These are phyloP conservation scores for Calycina herbarum DNA, from an alignment of 2,329 filamentous ascomycete species.

Conservation along the genomic window DNA sequence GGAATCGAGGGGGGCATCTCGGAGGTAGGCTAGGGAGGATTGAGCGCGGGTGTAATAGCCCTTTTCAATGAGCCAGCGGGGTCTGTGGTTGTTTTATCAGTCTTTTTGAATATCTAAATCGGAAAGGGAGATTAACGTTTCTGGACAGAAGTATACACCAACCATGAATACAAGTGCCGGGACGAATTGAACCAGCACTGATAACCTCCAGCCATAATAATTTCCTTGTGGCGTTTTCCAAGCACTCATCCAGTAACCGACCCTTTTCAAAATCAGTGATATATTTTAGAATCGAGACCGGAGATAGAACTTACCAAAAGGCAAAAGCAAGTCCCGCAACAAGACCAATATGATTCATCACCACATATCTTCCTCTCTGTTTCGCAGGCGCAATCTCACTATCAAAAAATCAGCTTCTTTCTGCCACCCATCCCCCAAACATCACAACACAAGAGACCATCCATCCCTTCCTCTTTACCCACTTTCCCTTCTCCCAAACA, in stretches of 20 bases:
- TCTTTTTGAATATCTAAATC: not conserved
- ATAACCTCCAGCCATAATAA: slow-evolving; percentile 53
- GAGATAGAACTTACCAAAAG: slow-evolving; percentile 47
- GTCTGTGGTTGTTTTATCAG: slow-evolving; percentile 38
- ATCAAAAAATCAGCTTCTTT: not conserved
- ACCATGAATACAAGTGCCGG: slow-evolving; percentile 50
- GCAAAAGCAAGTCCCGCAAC: slow-evolving; percentile 54
- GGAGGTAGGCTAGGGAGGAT: slow-evolving; percentile 48
- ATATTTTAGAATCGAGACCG: not conserved
- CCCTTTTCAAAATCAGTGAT: slow-evolving; percentile 41
- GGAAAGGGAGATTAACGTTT: slow-evolving; percentile 45
- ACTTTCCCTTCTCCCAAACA: too few relatives aligned
- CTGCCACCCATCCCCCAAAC: not conserved
- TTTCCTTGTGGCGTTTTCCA: slow-evolving; percentile 48
- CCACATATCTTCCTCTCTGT: slow-evolving; percentile 55
- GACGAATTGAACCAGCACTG: slow-evolving; percentile 52
- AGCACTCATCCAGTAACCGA: slow-evolving; percentile 56
- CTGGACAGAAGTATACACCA: slow-evolving; percentile 53
- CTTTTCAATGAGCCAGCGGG: slow-evolving; percentile 59
- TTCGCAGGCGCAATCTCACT: slow-evolving; percentile 56
- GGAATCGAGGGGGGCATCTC: slow-evolving; percentile 42
- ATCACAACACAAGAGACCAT: not conserved
- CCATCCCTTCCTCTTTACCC: too few relatives aligned
- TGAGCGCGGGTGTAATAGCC: slow-evolving; percentile 46
- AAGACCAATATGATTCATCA: slow-evolving; percentile 60